Evolutionary conservation across 352 stramenopile species (phyloP), one percentile per base, ranked within the genome.

Genomic region (Blastocystis sp.): DNA sequence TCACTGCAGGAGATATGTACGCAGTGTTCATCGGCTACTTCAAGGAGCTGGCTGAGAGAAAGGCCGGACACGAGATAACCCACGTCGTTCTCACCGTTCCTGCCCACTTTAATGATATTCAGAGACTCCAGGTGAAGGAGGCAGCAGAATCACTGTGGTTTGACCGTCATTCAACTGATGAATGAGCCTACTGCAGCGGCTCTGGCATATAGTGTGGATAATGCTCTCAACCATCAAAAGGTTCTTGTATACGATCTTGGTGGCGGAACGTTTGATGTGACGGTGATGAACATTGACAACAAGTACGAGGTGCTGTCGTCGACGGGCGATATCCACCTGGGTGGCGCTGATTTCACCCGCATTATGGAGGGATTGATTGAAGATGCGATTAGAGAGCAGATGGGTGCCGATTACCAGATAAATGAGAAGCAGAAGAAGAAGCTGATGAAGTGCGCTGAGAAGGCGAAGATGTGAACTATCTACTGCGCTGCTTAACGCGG

Each of bases 241-340:
- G 98, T 99, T 88, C 93, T 93, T 14, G 95, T 99, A 1, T 98
- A 98, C 90, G 96, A 99, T 92, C 90, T 99, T 38, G 96, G 96
- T 89, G 96, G 96, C 74, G 96, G 96, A 71, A 99, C 96, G 59
- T 99, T 99, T 89, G 96, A 99, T 95, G 96, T 98, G 28, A 91
- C 78, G 5, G 45, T 88, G 48, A n/a, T 88, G 43, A 28, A 64
- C 28, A 52, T 88, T 23, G 95, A 92, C 60, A 94, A 93, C 52
- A 94, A 98, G 91, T 98, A 98, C 90, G 95, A 98, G 90, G 89
- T 91, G 48, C 77, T 90, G 70, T 67, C 90, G 67, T 91, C 90
- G 53, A 90, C 90, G 62, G 90, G 90, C 48, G 89, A 92, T 82
- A 91, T 82, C 52, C 80, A 89, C 40, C 82, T 91, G 3, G 90